Evolutionary conservation across 257 asterid species (phyloP), one percentile per base, ranked within the genome.

Genomic region (Fraxinus anomala): DNA sequence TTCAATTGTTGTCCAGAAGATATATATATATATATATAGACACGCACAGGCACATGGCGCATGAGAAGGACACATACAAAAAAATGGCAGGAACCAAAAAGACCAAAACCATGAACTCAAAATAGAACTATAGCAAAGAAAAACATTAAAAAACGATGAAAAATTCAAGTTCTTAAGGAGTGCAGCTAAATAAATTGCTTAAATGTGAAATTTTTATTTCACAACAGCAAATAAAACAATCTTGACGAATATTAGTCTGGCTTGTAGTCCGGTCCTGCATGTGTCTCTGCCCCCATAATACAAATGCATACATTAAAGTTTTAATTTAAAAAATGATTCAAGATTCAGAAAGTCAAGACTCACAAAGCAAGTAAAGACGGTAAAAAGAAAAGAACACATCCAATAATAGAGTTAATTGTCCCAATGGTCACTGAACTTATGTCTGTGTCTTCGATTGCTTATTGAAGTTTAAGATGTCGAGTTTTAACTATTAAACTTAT

Each of bases 271-370:
- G n/a, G 30, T 28, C 30, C 1, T 28, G 30, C 30, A 28, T 28
- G 1, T 28, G 1, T 28, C 30, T 28, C 30, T 28, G 30, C 36
- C 26, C 51, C 72, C 19, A 28, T 28, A 40, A 49, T 44, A 44
- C 19, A 44, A 2, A 3, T 44, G 13, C 3, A 59, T 12, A 59
- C 37, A 61, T 31, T 71, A 63, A 75, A 12, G 54, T 47, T 39
- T n/a, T 13, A 17, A 49, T 24, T 28, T 30, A 54, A 31, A 68
- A 12, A 19, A 65, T 70, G 59, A 69, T 67, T 70, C 49, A 70
- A 70, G 74, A 75, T 28, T 26, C 69, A 59, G 23, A 70, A 69
- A 28, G 17, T 39, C 73, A 65, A 61, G 7, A 67, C 63, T 14
- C 47, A 11, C 14, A 42, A 23, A 34, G 44, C 77, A 77, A 14